Evolutionary conservation across 2,329 filamentous ascomycete species (phyloP), one percentile per base, ranked within the genome.

Genomic region (Myriosclerotinia scirpicola): DNA sequence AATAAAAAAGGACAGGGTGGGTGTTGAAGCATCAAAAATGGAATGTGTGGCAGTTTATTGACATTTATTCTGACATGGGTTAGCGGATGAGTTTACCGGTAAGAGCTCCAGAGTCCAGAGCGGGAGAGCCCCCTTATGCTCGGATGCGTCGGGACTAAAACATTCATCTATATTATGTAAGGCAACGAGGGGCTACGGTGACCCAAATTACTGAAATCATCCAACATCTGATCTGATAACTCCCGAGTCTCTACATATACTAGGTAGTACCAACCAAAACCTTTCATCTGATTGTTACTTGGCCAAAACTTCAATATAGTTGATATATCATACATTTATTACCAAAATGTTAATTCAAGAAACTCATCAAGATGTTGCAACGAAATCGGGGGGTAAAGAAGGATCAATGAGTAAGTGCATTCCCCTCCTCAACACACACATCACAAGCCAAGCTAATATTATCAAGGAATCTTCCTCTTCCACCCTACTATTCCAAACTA

Each of bases 401-500:
- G 78, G 77, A 65, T 75, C 76, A 66, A 87, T 87, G 84, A 81
- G 85, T 46, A 46, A 20, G 44, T 86, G 67, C 60, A 59, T 6
- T 61, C 42, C 62, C 42, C 66, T 53, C 50, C 42, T 38, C 30
- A 56, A 34, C 34, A 5, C 36, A 64, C 44, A 46, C 56, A 5
- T 2, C 14, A 40, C 5, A 7, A 20, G 2, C n/a, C 38, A 22
- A 44, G n/a, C 30, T 61, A 38, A 55, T 22, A 22, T 9, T 34
- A 52, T 48, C 53, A 76, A 96, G 92, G 93, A 72, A 90, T 97
- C 76, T 96, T 93, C 79, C 76, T 96, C 76, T 97, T 93, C 79
- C 92, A 97, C 76, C 93, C 93, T 9, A 87, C 86, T 17, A 89
- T 97, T 71, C 86, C 92, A 0, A 89, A 90, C 68, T 96, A 96